These are phyloP conservation scores for Tritrichomonas musculus DNA, from an alignment of 208 protist genomes.

Conservation along the genomic window DNA sequence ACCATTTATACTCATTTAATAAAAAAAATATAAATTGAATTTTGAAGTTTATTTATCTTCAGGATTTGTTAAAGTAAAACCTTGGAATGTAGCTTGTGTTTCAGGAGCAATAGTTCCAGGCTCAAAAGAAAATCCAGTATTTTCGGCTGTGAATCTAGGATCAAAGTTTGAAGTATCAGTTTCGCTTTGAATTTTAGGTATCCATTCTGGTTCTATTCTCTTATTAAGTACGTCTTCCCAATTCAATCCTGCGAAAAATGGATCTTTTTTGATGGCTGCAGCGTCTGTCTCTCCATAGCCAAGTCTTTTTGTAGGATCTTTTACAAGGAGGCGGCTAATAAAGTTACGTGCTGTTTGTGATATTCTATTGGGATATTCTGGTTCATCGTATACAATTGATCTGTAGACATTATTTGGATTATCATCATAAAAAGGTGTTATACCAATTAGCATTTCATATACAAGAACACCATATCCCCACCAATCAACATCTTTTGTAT, in stretches of 20 bases:
- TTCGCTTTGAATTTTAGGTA: neutral
- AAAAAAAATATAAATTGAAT: too few species aligned
- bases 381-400: neutral
- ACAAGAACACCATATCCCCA: slow-evolving; percentile 62
- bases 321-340: slow-evolving; percentile 28
- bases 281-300: neutral
- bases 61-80: slow-evolving; percentile 26
- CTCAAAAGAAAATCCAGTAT: neutral
- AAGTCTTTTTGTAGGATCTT: slow-evolving; percentile 27
- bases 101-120: neutral
- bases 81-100: neutral
- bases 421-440: slow-evolving; percentile 34
- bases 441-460: slow-evolving; percentile 63
- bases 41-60: too few species aligned
- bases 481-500: slow-evolving; percentile 64
- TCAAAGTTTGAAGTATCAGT: slow-evolving; percentile 9
- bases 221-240: neutral
- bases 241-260: neutral
- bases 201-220: neutral
- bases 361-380: neutral
- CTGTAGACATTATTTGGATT: neutral
- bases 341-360: neutral
- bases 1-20: too few species aligned
- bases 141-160: neutral
- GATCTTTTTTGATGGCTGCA: slow-evolving; percentile 34